Evolutionary conservation across 2,329 filamentous ascomycete species (phyloP).

Genomic region (Diaporthe capsici): DNA sequence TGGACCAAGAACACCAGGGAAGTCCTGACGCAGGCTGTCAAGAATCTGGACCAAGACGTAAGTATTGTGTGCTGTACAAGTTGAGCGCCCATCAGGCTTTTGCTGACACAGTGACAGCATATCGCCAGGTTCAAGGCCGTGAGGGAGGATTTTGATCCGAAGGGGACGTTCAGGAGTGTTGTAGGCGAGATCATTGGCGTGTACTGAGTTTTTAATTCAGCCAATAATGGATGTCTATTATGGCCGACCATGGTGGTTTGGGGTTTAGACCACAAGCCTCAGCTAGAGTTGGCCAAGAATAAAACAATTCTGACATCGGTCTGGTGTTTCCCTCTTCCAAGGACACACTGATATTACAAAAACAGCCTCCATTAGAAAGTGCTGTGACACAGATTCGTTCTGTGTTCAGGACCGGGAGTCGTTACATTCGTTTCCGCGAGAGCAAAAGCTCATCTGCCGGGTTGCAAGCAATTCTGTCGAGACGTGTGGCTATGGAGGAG

Average conservation of each 20-base stretch:
- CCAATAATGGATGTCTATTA: background rate
- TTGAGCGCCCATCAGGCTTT: background rate
- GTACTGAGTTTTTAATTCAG: slow-evolving; percentile 47
- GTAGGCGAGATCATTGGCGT: slow-evolving; percentile 64
- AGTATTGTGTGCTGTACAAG: slow-evolving; percentile 41
- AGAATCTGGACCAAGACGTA: slow-evolving; percentile 62
- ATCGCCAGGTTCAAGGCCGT: slow-evolving; percentile 63
- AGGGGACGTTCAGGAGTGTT: slow-evolving; percentile 62
- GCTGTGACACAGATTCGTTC: background rate
- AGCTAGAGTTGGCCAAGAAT: background rate
- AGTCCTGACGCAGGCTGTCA: slow-evolving; percentile 58
- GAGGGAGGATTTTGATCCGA: slow-evolving; percentile 62
- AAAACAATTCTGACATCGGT: background rate
- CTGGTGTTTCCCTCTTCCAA: background rate
- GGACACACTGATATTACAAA: background rate
- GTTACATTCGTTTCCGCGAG: background rate
- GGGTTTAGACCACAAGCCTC: background rate
- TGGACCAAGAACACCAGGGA: slow-evolving; percentile 69
- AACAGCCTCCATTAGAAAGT: background rate
- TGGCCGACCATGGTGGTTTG: background rate
- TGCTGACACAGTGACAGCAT: slow-evolving; percentile 48
- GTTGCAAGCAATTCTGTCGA: background rate
- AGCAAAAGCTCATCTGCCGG: too few relatives aligned
- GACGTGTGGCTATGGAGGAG: background rate
- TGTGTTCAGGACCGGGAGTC: background rate